Base-by-base conservation (phyloP, 192 early-diverging fungal species). In the Phycomyces nitens region DNA sequence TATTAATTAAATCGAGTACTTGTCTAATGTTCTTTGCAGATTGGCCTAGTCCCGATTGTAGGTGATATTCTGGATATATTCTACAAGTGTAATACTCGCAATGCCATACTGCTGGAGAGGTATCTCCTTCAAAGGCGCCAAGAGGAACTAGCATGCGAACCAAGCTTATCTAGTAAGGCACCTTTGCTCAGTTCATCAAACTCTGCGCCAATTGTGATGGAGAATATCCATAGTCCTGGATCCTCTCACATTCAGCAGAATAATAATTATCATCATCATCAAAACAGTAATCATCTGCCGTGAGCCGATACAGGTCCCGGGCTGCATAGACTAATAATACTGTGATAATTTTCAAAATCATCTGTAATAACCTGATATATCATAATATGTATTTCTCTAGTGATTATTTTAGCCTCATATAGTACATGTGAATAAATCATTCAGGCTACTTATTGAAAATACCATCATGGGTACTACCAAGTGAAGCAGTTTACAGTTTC, bases 11-110 rank as follows among this genome's bases (percentile, higher is more conserved):
- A 18, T 18, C 11, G 18, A n/a, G 12, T 10, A 34, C n/a, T 2
- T 60, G 23, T 24, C 15, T 10, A 27, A 22, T 21, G 50, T 50
- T n/a, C 34, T 23, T 15, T 39, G 5, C 70, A 81, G 80, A 44
- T 77, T 21, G 77, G 80, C 0, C 15, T 82, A n/a, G 44, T 77
- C n/a, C 80, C 80, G 22, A 16, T 82, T 10, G 3, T 79, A 11
- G 80, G 80, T 16, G 80, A 82, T 39, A 15, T 79, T 15, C 27
- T 53, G 15, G 80, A 82, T 56, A 76, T 77, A n/a, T 41, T 82
- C 38, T 82, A 73, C 59, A 82, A 79, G 58, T 70, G 69, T 2
- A 82, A 82, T 50, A 64, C 68, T 54, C 73, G 59, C 27, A 82
- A 82, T 70, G 77, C 77, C 23, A 71, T 73, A 39, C 20, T 79